Base-by-base conservation (phyloP, 2,329 filamentous ascomycete species). In the Neofusicoccum parvum region DNA sequence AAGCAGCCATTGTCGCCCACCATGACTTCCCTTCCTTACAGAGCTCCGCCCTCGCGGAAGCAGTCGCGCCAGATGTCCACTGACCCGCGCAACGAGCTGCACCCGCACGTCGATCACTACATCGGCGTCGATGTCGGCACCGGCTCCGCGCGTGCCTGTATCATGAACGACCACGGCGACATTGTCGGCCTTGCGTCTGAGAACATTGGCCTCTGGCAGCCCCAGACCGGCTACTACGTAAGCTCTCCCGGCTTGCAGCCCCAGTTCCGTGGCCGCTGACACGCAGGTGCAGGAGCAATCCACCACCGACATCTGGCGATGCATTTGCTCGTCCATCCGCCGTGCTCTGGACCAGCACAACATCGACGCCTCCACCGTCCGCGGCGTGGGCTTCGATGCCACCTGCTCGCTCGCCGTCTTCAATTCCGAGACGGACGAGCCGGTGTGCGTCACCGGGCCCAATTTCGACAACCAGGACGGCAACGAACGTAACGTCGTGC, bases 401-500 rank as follows among this genome's bases (percentile, higher is more conserved):
- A 99, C 95, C n/a, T 99, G 95, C 83, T 99, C 95, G 17, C 87
- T 99, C 34, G 87, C 94, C 37, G 94, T 98, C 71, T 97, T 99
- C 80, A 86, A 89, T 64, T 84, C 91, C 74, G 92, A 97, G 72
- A 96, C 92, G 3, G 91, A 97, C 77, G 91, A 96, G 79, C 95
- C 95, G 2, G 85, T 97, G 54, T 86, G 90, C n/a, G 92, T 99
- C 23, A 97, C 94, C 1, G 92, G 92, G 0, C 94, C 93, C 2
- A 87, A 91, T 71, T 98, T 97, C 73, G 86, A 91, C 71, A 84
- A 84, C 70, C 89, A 90, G 70, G 86, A 89, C 70, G 89, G 88
- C 64, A 90, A 94, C 71, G 92, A 97, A 76, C 91, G 93, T 70
- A 99, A 99, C 75, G 91, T 99, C 72, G 93, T 99, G 66, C 84